phyloP scores from a whole-genome alignment of 352 stramenopile species.

The Phytophthora cryptogea region DNA sequence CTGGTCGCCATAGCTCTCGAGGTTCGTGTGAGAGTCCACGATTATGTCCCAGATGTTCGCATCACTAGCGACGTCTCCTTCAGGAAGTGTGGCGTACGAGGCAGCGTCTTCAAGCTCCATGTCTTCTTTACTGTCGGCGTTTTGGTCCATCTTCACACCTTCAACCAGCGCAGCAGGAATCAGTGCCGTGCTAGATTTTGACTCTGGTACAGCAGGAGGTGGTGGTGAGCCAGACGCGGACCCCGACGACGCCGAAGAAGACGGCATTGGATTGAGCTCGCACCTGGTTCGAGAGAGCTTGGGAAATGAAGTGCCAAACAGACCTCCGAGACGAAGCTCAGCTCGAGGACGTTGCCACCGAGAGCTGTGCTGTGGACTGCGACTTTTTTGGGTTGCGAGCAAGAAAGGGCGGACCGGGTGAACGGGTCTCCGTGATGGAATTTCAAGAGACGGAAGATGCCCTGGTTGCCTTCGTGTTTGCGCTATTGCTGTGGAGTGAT shows the following conservation, averaged over 20 bases:
- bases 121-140: conserved; percentile 21
- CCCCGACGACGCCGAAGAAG: conserved; percentile 49
- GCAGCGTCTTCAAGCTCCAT: not conserved
- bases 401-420: conserved; percentile 58
- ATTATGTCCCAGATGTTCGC: conserved; percentile 45
- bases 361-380: not conserved
- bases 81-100: conserved; percentile 3
- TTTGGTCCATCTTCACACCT: conserved; percentile 33
- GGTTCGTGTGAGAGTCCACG: conserved; percentile 35
- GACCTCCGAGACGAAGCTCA: not conserved
- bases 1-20: conserved; percentile 36
- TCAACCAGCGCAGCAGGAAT: conserved; percentile 31
- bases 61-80: conserved; percentile 62
- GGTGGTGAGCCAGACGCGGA: conserved; percentile 13
- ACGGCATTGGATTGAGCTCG: conserved; percentile 57
- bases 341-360: not conserved
- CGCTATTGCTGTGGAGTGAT: conserved; percentile 12
- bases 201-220: conserved; percentile 60
- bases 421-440: conserved; percentile 27
- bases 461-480: not conserved
- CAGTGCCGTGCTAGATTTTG: conserved; percentile 30
- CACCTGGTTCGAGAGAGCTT: conserved; percentile 44
- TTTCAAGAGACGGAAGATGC: conserved; percentile 20
- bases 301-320: conserved; percentile 26
- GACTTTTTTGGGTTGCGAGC: conserved; percentile 7